Evolutionary conservation across 2,329 filamentous ascomycete species (phyloP).

Genomic region (Claviceps maximensis): DNA sequence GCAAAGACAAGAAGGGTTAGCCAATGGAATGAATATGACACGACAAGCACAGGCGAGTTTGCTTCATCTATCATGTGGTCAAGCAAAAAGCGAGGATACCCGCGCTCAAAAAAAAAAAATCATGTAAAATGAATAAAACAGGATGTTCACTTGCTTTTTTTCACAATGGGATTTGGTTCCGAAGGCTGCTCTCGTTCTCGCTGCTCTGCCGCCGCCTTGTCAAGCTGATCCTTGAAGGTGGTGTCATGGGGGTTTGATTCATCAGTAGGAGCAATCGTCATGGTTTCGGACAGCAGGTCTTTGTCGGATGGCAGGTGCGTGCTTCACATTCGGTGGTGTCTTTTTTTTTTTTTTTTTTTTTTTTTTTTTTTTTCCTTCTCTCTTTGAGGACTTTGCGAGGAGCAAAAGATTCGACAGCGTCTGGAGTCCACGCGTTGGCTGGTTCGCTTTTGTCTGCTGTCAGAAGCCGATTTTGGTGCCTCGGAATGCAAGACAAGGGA

Average conservation of each 20-base stretch:
- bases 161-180: slow-evolving; percentile 24
- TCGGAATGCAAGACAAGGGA: too few relatives aligned
- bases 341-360: background rate
- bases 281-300: background rate
- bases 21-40: background rate
- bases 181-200: slow-evolving; percentile 14
- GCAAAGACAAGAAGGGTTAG: background rate
- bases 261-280: slow-evolving; percentile 5
- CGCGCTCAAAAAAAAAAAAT: background rate
- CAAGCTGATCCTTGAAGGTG: slow-evolving; percentile 30
- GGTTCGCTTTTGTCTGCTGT: background rate
- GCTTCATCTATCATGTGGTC: background rate
- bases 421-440: too few relatives aligned
- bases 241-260: slow-evolving; percentile 11
- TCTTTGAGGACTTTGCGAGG: too few relatives aligned
- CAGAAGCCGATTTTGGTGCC: too few relatives aligned
- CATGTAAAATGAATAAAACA: background rate
- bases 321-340: background rate
- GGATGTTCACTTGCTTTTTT: slow-evolving; percentile 25
- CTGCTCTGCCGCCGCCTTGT: slow-evolving; percentile 25
- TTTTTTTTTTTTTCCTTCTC: background rate
- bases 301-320: too few relatives aligned
- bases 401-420: too few relatives aligned
- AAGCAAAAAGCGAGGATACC: background rate
- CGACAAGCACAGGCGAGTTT: too few relatives aligned